Evolutionary conservation across 108 stramenopile genomes (phyloP).

Genomic region (Cyclotella cryptica): DNA sequence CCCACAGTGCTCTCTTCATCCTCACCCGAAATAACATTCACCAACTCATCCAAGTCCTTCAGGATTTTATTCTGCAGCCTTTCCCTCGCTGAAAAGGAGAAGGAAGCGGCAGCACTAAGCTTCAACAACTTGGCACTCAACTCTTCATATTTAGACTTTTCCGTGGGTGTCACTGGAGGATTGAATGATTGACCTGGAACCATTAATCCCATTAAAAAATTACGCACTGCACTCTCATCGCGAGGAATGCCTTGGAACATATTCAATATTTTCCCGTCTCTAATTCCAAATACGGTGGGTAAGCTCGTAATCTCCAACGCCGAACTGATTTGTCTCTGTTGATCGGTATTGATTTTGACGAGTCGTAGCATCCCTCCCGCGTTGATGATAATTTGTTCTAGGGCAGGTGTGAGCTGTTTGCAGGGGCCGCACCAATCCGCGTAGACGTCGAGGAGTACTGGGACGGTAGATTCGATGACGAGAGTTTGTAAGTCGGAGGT

Average conservation of each 20-base stretch:
- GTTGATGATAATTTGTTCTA: conserved; percentile 87
- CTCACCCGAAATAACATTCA: conserved; percentile 37
- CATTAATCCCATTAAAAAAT: conserved; percentile 87
- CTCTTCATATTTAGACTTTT: conserved; percentile 66
- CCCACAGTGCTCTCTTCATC: conserved; percentile 32
- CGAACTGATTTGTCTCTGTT: conserved; percentile 68
- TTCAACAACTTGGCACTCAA: conserved; percentile 73
- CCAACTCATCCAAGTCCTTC: conserved; percentile 69
- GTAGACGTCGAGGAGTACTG: conserved; percentile 86
- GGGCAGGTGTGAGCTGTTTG: conserved; percentile 80
- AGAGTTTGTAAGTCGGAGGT: conserved; percentile 74
- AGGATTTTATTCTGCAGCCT: conserved; percentile 65
- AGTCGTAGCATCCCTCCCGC: conserved; percentile 83
- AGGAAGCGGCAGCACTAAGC: conserved; percentile 69
- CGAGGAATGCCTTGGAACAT: conserved; percentile 86
- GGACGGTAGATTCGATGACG: conserved; percentile 88
- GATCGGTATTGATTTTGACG: conserved; percentile 89
- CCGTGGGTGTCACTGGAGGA: conserved; percentile 67
- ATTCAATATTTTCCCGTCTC: conserved; percentile 83
- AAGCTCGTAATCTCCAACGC: conserved; percentile 85
- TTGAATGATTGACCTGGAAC: conserved; percentile 58
- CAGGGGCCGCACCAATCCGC: conserved; percentile 90
- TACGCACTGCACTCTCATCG: conserved; percentile 70
- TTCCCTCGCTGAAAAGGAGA: conserved; percentile 84
- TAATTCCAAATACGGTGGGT: conserved; percentile 87